Evolutionary conservation across 1,284 basidiomycete species (phyloP).

Genomic region (Mycena citricolor): DNA sequence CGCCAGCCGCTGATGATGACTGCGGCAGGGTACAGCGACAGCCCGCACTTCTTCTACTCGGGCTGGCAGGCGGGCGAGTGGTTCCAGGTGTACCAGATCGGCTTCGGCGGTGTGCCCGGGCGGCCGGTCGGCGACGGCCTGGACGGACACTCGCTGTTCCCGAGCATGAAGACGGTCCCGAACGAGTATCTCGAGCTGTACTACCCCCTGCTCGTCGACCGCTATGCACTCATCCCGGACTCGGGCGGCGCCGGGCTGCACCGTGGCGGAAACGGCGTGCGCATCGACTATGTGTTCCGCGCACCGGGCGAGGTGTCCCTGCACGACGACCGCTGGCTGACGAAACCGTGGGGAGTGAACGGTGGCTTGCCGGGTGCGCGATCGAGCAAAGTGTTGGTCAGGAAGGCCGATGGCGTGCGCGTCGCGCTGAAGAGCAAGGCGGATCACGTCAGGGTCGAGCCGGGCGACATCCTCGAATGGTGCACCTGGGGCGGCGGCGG

Average conservation of each 20-base stretch:
- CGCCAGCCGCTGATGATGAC: slow-evolving; percentile 32
- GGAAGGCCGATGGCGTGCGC: slow-evolving; percentile 27
- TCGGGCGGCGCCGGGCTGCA: slow-evolving; percentile 31
- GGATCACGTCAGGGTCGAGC: slow-evolving; percentile 27
- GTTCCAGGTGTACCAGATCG: slow-evolving; percentile 35
- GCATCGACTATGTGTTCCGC: slow-evolving; percentile 32
- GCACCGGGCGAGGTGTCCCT: slow-evolving; percentile 31
- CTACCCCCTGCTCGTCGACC: slow-evolving; percentile 31
- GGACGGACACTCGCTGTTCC: slow-evolving; percentile 33
- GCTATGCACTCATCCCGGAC: slow-evolving; percentile 31
- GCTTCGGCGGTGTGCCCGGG: slow-evolving; percentile 24
- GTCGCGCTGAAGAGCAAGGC: slow-evolving; percentile 29
- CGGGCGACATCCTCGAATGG: slow-evolving; percentile 33
- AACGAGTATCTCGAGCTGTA: slow-evolving; percentile 33
- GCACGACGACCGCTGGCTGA: slow-evolving; percentile 35
- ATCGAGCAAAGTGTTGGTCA: slow-evolving; percentile 30
- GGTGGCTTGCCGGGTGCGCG: slow-evolving; percentile 31
- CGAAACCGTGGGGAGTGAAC: slow-evolving; percentile 35
- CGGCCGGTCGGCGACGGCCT: slow-evolving; percentile 19
- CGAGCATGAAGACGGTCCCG: slow-evolving; percentile 33
- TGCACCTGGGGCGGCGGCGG: slow-evolving; percentile 24
- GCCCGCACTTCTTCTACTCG: slow-evolving; percentile 34
- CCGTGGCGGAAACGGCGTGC: slow-evolving; percentile 33
- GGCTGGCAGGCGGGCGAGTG: slow-evolving; percentile 31
- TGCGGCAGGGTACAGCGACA: slow-evolving; percentile 32